Evolutionary conservation across 805 yeast genomes (phyloP).

Genomic region (Kuraishia cidri): DNA sequence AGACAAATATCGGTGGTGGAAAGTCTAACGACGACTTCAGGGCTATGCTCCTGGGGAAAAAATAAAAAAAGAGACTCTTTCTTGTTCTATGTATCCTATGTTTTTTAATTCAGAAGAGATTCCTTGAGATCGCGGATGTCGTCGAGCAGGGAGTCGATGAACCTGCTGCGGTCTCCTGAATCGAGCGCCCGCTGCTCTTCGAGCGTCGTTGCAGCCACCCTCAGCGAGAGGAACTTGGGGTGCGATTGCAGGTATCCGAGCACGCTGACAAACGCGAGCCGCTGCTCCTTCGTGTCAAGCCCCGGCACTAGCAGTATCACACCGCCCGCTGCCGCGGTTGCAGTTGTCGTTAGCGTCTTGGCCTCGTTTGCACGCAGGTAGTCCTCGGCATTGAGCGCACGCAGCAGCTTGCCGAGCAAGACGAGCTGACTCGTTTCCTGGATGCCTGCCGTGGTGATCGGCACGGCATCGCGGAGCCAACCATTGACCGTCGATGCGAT

Average conservation of each 20-base stretch:
- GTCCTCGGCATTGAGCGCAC: slow-evolving; percentile 40
- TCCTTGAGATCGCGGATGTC: slow-evolving; percentile 47
- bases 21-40: too few species aligned
- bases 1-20: too few species aligned
- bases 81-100: too few species aligned
- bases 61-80: too few species aligned
- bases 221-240: slow-evolving; percentile 71
- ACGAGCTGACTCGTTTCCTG: slow-evolving; percentile 67
- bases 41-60: too few species aligned
- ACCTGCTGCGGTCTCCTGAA: slow-evolving; percentile 27
- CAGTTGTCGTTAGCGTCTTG: neutral
- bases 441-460: slow-evolving; percentile 36
- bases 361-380: slow-evolving; percentile 19
- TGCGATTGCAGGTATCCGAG: slow-evolving; percentile 73
- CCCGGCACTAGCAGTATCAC: slow-evolving; percentile 38
- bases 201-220: slow-evolving; percentile 51
- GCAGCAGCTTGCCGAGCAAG: slow-evolving; percentile 50
- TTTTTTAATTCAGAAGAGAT: too few species aligned
- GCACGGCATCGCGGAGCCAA: slow-evolving; percentile 57
- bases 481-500: slow-evolving; percentile 50
- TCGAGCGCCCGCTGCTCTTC: slow-evolving; percentile 59
- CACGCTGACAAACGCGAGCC: slow-evolving; percentile 50
- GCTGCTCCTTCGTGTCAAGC: slow-evolving; percentile 47
- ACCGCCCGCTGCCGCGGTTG: neutral
- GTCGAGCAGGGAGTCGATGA: slow-evolving; percentile 35